A percentile compares a stretch with the other conserved stretches of the same genome.
phyloP scores from a whole-genome alignment of 805 yeast species.

The Blastobotrys chiropterorum region DNA sequence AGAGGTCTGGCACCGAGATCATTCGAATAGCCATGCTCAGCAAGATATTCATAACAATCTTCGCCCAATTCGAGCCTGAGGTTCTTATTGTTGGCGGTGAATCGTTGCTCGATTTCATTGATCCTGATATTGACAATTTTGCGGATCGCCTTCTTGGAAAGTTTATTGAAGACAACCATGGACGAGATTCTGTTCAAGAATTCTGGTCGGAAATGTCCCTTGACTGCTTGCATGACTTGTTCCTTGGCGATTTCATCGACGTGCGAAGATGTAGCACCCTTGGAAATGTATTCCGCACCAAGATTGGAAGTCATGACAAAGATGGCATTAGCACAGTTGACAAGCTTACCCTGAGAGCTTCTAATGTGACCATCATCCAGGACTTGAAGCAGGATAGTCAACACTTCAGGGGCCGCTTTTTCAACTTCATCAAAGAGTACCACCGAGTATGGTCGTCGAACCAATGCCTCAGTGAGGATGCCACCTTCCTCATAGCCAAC shows the following conservation, averaged over 20 bases:
- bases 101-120: constrained; percentile 77
- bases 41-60: constrained; percentile 73
- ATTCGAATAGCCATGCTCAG: constrained; percentile 80
- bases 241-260: constrained; percentile 65
- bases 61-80: constrained; percentile 67
- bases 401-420: constrained; percentile 96
- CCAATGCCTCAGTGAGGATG: constrained; percentile 82
- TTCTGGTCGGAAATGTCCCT: constrained; percentile 92
- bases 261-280: constrained; percentile 45
- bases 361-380: constrained; percentile 96
- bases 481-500: constrained; percentile 99
- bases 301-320: constrained; percentile 95
- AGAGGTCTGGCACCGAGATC: constrained; percentile 97
- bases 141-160: constrained; percentile 84
- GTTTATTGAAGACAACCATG: constrained; percentile 85
- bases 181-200: constrained; percentile 93
- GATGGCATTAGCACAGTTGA: constrained; percentile 88
- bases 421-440: constrained; percentile 95
- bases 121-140: constrained; percentile 86
- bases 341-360: constrained; percentile 87
- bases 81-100: constrained; percentile 75
- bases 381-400: constrained; percentile 85
- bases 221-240: constrained; percentile 76
- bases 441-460: constrained; percentile 93
- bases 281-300: constrained; percentile 85